Evolutionary conservation across 1,284 basidiomycete genomes (phyloP), one percentile per base, ranked within the genome.

Genomic region (Cryptococcus sp.): DNA sequence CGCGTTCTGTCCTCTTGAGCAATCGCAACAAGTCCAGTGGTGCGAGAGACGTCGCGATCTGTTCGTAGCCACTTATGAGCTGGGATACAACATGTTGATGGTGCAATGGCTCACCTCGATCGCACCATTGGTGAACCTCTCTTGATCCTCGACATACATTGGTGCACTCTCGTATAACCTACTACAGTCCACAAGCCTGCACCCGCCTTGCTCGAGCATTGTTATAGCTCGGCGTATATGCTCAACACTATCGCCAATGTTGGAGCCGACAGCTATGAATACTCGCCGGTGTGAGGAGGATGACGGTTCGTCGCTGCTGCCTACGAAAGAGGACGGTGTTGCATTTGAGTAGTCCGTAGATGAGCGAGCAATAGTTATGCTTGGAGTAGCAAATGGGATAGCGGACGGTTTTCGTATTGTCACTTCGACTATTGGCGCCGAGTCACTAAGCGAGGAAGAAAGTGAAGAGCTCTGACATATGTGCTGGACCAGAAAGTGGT

Each of bases 121-220:
- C 10, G 89, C 92, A 57, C 90, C 91, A 72, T 99, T 99, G 61
- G 91, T 84, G 78, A 99, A 99, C 29, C 82, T 79, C 23, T 89
- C 89, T 75, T 99, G 95, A 62, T 96, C 87, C 17, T 84, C 84
- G 23, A 95, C 87, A 76, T 99, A 99, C 96, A 98, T 98, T 0
- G 96, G 93, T 20, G 87, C 83, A 19, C 89, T 94, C 78, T 97
- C 89, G 74, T 99, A 99, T 79, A 99, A 77, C 78, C 94, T 92
- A 71, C 91, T 93, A 0, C 92, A 94, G 65, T 91, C 83, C 25
- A 89, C 78, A 16, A 94, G 79, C 16, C 69, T 72, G 4, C 86
- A 62, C 7, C 70, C 70, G 6, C 55, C 59, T 5, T 54, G 41
- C 38, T 57, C 47, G 23, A 73, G 56, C 13, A 52, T 41, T 77